Percentiles rank a stretch among this genome's conserved stretches.
Evolutionary conservation across 225 moss, liverwort and hornwort species (phyloP).

Genomic region (Lunularia cruciata): DNA sequence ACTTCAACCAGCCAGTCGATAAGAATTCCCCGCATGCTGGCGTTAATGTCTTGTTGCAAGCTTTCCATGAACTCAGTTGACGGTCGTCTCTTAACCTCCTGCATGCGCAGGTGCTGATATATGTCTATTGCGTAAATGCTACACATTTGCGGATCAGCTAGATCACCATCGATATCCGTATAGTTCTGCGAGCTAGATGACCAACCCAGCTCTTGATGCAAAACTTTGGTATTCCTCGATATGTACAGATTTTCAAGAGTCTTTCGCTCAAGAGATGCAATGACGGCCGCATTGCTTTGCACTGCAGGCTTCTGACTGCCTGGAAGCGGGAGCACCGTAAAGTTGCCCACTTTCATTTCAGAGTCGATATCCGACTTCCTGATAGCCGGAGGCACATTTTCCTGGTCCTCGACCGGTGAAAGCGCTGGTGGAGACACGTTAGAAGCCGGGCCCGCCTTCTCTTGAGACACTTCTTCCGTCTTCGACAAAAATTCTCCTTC

Average conservation of each 20-base stretch:
- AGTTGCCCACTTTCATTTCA: constrained; percentile 18
- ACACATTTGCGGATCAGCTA: constrained; percentile 95
- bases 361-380: neutral
- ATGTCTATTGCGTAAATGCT: constrained; percentile 93
- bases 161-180: constrained; percentile 75
- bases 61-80: constrained; percentile 82
- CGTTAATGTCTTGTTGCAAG: constrained; percentile 87
- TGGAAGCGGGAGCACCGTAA: constrained; percentile 2
- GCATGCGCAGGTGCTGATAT: constrained; percentile 86
- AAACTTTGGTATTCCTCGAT: constrained; percentile 65
- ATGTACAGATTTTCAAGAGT: constrained; percentile 88
- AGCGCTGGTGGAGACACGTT: neutral
- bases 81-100: constrained; percentile 93
- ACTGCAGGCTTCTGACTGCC: constrained; percentile 1
- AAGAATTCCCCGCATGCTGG: constrained; percentile 89
- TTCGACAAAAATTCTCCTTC: too few relatives aligned
- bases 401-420: constrained; percentile 12
- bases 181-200: constrained; percentile 39
- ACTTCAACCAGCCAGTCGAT: constrained; percentile 99
- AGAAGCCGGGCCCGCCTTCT: neutral
- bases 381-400: constrained; percentile 6
- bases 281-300: constrained; percentile 66
- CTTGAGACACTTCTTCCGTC: neutral
- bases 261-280: constrained; percentile 83
- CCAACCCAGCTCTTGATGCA: constrained; percentile 59